phyloP scores from a whole-genome alignment of 305 asterid genomes.

The Striga hermonthica region DNA sequence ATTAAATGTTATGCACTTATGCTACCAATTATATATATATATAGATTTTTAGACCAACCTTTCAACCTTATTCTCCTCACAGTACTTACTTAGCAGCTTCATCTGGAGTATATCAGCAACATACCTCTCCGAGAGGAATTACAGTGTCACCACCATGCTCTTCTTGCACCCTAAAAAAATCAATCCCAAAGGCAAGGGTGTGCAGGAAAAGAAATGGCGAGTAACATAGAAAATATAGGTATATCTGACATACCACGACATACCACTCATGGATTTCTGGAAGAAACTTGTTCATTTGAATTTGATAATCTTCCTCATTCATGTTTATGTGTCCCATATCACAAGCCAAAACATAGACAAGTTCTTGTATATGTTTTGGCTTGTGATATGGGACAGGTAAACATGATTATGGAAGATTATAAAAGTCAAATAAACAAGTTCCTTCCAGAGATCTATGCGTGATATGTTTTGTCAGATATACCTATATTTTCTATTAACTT shows the following conservation, averaged over 20 bases:
- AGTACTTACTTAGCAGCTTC: constrained; percentile 88
- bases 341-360: constrained; percentile 19
- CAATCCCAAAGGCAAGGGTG: constrained; percentile 14
- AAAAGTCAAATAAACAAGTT: background rate
- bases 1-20: background rate
- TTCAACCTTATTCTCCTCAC: constrained; percentile 89
- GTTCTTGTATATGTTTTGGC: too few species aligned
- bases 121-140: constrained; percentile 83
- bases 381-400: too few species aligned
- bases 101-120: constrained; percentile 81
- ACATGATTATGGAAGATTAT: constrained; percentile 9
- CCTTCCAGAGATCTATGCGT: background rate
- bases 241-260: constrained; percentile 31
- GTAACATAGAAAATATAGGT: too few species aligned
- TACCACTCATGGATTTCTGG: constrained; percentile 98
- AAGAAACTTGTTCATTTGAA: constrained; percentile 97
- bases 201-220: constrained; percentile 2
- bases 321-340: constrained; percentile 77
- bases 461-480: too few species aligned
- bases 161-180: constrained; percentile 95
- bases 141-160: constrained; percentile 92
- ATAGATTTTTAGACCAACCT: constrained; percentile 54
- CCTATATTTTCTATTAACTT: too few species aligned
- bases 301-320: constrained; percentile 93
- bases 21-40: constrained; percentile 14